A percentile compares a stretch with the other conserved stretches of the same genome.
Evolutionary conservation across 192 early-diverging fungal genomes (phyloP).

Genomic region (Ambispora gerdemannii): DNA sequence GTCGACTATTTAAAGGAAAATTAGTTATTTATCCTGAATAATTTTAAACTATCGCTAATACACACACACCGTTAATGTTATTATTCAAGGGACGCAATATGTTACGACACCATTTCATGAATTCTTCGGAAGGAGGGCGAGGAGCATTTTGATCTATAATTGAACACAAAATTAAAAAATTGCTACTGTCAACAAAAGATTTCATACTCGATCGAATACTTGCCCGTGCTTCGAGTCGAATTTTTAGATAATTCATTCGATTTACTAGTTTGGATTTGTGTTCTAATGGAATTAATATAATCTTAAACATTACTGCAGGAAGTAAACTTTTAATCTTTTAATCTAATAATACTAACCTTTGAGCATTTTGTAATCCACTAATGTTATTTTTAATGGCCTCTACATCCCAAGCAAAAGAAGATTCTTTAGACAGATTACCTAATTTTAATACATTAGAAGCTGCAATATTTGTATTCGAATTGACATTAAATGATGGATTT

Average conservation of each 20-base stretch:
- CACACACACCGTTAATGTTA: conserved; percentile 51
- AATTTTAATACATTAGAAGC: not conserved
- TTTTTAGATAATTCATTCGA: not conserved
- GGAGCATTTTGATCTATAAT: conserved; percentile 33
- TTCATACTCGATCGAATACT: too few relatives aligned
- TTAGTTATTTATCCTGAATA: not conserved
- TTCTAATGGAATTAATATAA: not conserved
- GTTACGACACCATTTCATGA: conserved; percentile 69
- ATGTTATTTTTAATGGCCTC: not conserved
- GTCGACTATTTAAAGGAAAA: conserved; percentile 38
- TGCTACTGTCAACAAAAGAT: too few relatives aligned
- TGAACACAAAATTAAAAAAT: too few relatives aligned
- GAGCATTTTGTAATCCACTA: not conserved
- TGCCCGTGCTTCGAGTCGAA: too few relatives aligned
- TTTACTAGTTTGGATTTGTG: not conserved
- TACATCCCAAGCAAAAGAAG: not conserved
- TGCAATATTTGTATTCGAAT: not conserved
- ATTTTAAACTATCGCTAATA: not conserved
- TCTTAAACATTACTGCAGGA: too few relatives aligned
- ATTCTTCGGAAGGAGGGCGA: conserved; percentile 58
- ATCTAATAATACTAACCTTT: not conserved
- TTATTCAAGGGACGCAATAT: conserved; percentile 55
- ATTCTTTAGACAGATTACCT: not conserved
- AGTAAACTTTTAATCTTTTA: too few relatives aligned
- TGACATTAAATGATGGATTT: not conserved